Evolutionary conservation across 169 alveolate species (phyloP).

Genomic region (Neospora caninum): DNA sequence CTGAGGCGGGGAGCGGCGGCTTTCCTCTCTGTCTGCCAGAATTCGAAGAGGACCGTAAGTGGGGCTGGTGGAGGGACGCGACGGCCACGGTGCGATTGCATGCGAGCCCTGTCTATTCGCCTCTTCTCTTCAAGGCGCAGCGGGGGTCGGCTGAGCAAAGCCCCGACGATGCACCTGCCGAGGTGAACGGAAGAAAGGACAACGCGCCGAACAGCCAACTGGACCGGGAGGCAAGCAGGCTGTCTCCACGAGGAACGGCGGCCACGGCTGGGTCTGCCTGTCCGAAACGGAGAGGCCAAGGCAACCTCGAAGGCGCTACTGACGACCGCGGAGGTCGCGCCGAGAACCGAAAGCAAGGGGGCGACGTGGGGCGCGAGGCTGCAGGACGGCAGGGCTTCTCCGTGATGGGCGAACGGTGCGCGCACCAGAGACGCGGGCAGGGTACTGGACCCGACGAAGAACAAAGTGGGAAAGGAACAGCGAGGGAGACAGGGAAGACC

Average conservation of each 20-base stretch:
- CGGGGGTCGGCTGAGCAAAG: background rate
- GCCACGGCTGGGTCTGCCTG: no score
- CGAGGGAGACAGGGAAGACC: background rate
- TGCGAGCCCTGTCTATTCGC: background rate
- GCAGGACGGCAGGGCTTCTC: no score
- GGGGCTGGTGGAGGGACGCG: slow-evolving; percentile 15
- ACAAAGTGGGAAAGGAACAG: background rate
- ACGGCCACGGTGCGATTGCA: background rate
- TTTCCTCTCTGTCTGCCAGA: background rate
- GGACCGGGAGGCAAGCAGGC: no score
- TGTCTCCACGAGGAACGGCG: no score
- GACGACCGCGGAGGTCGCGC: no score
- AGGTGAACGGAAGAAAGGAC: no score
- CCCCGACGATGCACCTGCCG: no score
- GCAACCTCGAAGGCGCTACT: no score
- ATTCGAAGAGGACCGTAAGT: background rate
- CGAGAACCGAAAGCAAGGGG: no score
- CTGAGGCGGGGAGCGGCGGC: background rate
- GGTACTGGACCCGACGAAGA: background rate
- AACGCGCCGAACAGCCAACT: no score
- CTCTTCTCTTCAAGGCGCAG: background rate
- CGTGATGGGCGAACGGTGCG: background rate
- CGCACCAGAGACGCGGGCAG: background rate
- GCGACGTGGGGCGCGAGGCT: no score
- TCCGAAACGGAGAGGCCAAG: no score